Conservation (phyloP, 2,329 filamentous ascomycete species). For the Ustulina deusta region DNA sequence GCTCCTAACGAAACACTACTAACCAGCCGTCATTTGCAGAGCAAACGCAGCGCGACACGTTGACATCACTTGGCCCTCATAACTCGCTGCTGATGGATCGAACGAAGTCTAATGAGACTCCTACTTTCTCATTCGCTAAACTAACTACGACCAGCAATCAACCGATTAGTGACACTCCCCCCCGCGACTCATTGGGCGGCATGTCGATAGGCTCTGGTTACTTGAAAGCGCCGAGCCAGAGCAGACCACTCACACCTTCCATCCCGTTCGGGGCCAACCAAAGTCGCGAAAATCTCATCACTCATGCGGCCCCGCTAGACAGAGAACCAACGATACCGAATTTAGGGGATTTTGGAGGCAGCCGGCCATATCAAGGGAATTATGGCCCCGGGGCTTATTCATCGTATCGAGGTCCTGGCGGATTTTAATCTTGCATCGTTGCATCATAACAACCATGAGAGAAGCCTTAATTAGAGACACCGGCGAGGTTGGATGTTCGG, state of each 20-base stretch:
- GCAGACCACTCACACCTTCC: conserved; percentile 56
- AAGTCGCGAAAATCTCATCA: conserved; percentile 55
- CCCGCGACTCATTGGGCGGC: conserved; percentile 46
- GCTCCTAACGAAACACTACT: conserved; percentile 24
- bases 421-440: conserved; percentile 30
- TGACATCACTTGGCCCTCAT: conserved; percentile 88
- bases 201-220: conserved; percentile 20
- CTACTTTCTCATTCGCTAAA: conserved; percentile 58
- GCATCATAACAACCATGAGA: neutral
- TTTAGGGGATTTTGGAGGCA: conserved; percentile 37
- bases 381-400: conserved; percentile 39
- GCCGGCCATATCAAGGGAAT: conserved; percentile 40
- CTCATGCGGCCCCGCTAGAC: conserved; percentile 56
- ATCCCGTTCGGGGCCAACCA: conserved; percentile 48
- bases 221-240: conserved; percentile 40
- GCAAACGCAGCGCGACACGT: conserved; percentile 79
- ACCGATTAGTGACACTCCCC: conserved; percentile 26
- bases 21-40: conserved; percentile 61
- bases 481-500: neutral
- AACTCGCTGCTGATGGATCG: conserved; percentile 84
- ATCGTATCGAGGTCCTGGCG: conserved; percentile 37
- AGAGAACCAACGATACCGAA: conserved; percentile 54
- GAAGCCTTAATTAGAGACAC: conserved; percentile 8
- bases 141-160: conserved; percentile 53
- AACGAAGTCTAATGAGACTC: conserved; percentile 52